These are phyloP conservation scores for Catunica adiposa DNA, from an alignment of 2,329 filamentous ascomycete genomes.

Conservation along the genomic window DNA sequence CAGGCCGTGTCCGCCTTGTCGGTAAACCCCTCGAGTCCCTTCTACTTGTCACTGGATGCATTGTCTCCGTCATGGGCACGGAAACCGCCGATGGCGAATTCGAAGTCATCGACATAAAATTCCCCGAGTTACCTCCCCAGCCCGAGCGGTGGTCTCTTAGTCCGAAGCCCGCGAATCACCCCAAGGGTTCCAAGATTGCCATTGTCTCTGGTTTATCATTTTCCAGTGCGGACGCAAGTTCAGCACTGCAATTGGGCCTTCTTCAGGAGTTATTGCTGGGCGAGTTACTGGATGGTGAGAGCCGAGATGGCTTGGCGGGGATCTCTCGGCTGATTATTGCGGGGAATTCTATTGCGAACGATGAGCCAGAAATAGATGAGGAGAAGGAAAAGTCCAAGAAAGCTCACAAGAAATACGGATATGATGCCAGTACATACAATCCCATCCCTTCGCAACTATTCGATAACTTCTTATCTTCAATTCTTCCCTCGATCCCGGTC, in stretches of 20 bases:
- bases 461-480: slow-evolving; percentile 62
- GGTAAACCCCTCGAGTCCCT: slow-evolving; percentile 51
- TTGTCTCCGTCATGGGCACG: slow-evolving; percentile 86
- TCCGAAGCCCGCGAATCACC: slow-evolving; percentile 24
- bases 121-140: slow-evolving; percentile 73
- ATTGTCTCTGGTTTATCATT: slow-evolving; percentile 81
- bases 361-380: slow-evolving; percentile 21
- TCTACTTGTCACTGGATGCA: slow-evolving; percentile 77
- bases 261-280: slow-evolving; percentile 78
- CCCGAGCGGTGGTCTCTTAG: slow-evolving; percentile 62
- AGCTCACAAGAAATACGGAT: slow-evolving; percentile 71
- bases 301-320: slow-evolving; percentile 42
- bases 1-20: slow-evolving; percentile 65
- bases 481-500: slow-evolving; percentile 74
- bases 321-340: slow-evolving; percentile 83
- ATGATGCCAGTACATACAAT: slow-evolving; percentile 81
- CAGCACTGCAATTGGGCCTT: slow-evolving; percentile 59
- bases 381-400: slow-evolving; percentile 25
- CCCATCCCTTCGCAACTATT: slow-evolving; percentile 66
- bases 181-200: slow-evolving; percentile 29
- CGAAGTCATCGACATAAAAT: slow-evolving; percentile 76
- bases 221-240: slow-evolving; percentile 52
- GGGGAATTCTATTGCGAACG: slow-evolving; percentile 68
- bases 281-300: slow-evolving; percentile 47
- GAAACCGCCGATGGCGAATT: slow-evolving; percentile 87